Percentiles rank a stretch among this genome's conserved stretches.
phyloP scores from a whole-genome alignment of 306 rosid species.

The Corylus avellana region DNA sequence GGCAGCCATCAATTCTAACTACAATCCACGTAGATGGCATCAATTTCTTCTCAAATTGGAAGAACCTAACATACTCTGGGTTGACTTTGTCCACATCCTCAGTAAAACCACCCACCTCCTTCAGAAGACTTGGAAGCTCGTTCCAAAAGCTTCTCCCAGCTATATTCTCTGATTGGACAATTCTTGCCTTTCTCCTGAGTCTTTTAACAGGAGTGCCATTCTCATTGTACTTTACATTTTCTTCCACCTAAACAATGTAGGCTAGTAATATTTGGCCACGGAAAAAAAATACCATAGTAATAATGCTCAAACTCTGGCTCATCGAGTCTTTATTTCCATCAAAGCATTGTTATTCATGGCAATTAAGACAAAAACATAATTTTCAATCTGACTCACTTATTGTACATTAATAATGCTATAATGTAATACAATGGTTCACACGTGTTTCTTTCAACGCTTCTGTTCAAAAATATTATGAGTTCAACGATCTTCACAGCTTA shows the following conservation, averaged over 20 bases:
- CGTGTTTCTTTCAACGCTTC: not conserved
- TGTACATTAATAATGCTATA: not conserved
- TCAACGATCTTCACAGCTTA: not conserved
- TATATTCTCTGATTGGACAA: slow-evolving; percentile 59
- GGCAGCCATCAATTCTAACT: slow-evolving; percentile 81
- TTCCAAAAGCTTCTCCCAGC: slow-evolving; percentile 66
- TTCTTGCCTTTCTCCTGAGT: slow-evolving; percentile 46
- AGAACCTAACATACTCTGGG: slow-evolving; percentile 71
- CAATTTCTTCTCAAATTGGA: slow-evolving; percentile 60
- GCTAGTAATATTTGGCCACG: not conserved
- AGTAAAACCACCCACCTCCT: slow-evolving; percentile 72
- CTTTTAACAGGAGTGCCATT: slow-evolving; percentile 68
- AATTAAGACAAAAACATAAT: not conserved
- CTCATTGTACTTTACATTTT: slow-evolving; percentile 62
- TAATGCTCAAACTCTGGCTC: not conserved
- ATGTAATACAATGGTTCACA: not conserved
- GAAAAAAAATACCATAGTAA: too few relatives aligned
- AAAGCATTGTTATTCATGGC: not conserved
- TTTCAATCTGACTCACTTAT: not conserved
- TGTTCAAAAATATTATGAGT: not conserved
- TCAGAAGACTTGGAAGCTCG: slow-evolving; percentile 49
- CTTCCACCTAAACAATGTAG: slow-evolving; percentile 38
- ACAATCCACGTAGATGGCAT: slow-evolving; percentile 78
- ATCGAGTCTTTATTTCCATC: not conserved
- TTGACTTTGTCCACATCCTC: slow-evolving; percentile 64